Percentiles rank a stretch among this genome's conserved stretches.
Evolutionary conservation across 306 rosid species (phyloP).

Genomic region (Cicer bijugum): DNA sequence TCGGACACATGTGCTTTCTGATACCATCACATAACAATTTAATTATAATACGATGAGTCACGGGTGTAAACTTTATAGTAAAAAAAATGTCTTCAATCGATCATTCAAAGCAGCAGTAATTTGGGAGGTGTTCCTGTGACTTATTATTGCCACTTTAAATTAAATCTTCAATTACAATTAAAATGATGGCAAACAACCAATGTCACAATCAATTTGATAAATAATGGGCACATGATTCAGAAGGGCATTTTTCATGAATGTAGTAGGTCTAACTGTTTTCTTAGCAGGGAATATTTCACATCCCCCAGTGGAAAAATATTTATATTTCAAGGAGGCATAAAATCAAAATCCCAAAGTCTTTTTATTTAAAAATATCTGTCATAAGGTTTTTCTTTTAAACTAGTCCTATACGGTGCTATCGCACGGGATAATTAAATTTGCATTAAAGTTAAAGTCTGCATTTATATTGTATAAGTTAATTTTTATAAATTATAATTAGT

Average conservation of each 20-base stretch:
- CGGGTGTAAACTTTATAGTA: constrained; percentile 44
- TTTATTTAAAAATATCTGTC: constrained; percentile 17
- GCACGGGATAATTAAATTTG: too few species aligned
- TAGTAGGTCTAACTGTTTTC: constrained; percentile 27
- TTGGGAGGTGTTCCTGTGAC: constrained; percentile 41
- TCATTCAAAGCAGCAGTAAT: constrained; percentile 23
- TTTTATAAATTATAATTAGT: too few species aligned
- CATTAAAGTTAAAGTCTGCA: too few species aligned
- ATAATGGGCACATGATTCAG: constrained; percentile 9
- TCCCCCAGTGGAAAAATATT: background rate
- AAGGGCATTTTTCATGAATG: constrained; percentile 1
- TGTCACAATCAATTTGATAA: constrained; percentile 40
- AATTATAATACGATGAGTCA: constrained; percentile 30
- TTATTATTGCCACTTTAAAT: constrained; percentile 28
- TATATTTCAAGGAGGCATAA: constrained; percentile 10
- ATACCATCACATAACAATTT: constrained; percentile 6
- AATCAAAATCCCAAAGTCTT: constrained; percentile 37
- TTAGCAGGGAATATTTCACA: constrained; percentile 22
- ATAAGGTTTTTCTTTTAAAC: constrained; percentile 36
- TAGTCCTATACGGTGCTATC: too few species aligned
- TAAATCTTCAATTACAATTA: background rate
- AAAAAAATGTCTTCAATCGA: background rate
- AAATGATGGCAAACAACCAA: constrained; percentile 29
- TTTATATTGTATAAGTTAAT: too few species aligned
- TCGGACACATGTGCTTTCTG: constrained; percentile 43